These are phyloP conservation scores for Vaccinium vitisidaea DNA, from an alignment of 148 eudicot genomes.

Conservation along the genomic window DNA sequence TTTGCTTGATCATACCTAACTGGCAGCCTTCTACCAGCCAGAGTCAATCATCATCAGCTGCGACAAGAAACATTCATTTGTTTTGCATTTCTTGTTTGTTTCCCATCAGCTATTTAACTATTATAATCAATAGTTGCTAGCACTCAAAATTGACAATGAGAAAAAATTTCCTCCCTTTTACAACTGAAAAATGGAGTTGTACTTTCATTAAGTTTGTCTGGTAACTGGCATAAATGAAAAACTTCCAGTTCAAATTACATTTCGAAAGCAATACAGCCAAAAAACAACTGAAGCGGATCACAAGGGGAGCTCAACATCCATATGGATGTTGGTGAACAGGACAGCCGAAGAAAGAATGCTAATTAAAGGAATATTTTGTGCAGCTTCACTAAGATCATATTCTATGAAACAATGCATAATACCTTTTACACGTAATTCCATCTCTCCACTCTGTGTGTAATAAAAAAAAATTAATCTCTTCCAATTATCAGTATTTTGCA, in stretches of 20 bases:
- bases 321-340: not conserved
- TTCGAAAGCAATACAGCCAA: not conserved
- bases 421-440: not conserved
- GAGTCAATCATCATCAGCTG: not conserved
- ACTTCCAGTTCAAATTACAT: not conserved
- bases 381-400: too few species aligned
- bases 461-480: not conserved
- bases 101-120: not conserved
- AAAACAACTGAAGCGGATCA: not conserved
- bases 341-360: not conserved
- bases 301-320: not conserved
- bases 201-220: not conserved
- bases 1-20: conserved; percentile 3
- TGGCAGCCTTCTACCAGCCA: not conserved
- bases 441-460: not conserved
- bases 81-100: not conserved
- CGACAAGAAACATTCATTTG: not conserved
- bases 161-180: not conserved
- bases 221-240: not conserved
- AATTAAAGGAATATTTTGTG: not conserved
- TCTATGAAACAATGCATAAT: not conserved
- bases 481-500: not conserved
- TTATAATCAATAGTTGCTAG: not conserved
- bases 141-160: not conserved
- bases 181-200: not conserved